Evolutionary conservation across 768 basidiomycete species (phyloP).

Genomic region (Xerocomus potaroensis): DNA sequence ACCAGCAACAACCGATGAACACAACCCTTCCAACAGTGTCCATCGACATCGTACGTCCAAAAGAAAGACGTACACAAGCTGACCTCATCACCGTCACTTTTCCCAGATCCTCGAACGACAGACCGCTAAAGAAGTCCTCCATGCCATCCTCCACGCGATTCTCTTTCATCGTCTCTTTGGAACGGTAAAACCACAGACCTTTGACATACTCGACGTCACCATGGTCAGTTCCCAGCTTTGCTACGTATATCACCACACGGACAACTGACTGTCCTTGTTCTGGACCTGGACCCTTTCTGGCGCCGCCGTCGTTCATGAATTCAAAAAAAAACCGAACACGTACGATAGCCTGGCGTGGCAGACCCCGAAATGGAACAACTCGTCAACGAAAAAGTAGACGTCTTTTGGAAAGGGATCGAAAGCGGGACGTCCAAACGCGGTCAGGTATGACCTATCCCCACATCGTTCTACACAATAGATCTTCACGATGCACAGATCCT

Average conservation of each 20-base stretch:
- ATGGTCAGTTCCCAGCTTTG: constrained; percentile 49
- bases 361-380: constrained; percentile 69
- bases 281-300: too few relatives aligned
- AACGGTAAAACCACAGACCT: constrained; percentile 67
- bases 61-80: not conserved
- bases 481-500: constrained; percentile 48
- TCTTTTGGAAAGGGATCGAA: constrained; percentile 77
- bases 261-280: constrained; percentile 1
- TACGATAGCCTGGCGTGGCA: constrained; percentile 64
- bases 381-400: constrained; percentile 70
- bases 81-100: not conserved
- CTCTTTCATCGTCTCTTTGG: constrained; percentile 84
- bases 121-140: constrained; percentile 68
- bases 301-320: not conserved
- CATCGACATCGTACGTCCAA: constrained; percentile 27
- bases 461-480: not conserved
- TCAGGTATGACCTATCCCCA: constrained; percentile 42
- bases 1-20: constrained; percentile 20
- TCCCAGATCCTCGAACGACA: constrained; percentile 70
- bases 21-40: constrained; percentile 24
- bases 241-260: not conserved
- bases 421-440: constrained; percentile 57
- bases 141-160: constrained; percentile 74
- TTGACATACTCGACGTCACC: constrained; percentile 80
- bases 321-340: too few relatives aligned